Conservation (phyloP, 345 rosid species). For the rapeseed (Brassica napus) region DNA sequence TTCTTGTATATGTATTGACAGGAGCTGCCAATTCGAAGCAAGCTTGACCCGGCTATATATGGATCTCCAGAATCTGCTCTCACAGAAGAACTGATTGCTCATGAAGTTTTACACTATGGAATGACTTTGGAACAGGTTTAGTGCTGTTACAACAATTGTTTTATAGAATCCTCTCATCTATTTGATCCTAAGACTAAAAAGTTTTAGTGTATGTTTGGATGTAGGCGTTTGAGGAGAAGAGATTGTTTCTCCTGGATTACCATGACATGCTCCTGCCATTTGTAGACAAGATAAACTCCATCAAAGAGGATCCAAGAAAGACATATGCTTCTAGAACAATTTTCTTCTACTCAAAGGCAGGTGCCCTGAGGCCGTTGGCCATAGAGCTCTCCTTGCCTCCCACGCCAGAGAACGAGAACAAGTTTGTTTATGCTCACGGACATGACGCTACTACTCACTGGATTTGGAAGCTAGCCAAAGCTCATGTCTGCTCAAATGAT, state of each 20-base stretch:
- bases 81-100: slow-evolving; percentile 63
- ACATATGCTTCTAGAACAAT: slow-evolving; percentile 81
- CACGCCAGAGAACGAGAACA: slow-evolving; percentile 49
- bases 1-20: slow-evolving; percentile 26
- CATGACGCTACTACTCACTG: slow-evolving; percentile 85
- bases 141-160: neutral
- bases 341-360: slow-evolving; percentile 52
- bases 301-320: slow-evolving; percentile 58
- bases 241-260: slow-evolving; percentile 78
- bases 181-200: neutral
- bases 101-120: slow-evolving; percentile 69
- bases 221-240: slow-evolving; percentile 85
- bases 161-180: slow-evolving; percentile 5
- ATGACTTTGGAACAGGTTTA: slow-evolving; percentile 69
- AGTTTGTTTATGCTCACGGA: slow-evolving; percentile 65
- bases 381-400: slow-evolving; percentile 91
- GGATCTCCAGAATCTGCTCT: slow-evolving; percentile 88
- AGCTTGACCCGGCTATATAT: slow-evolving; percentile 71
- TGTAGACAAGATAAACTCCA: slow-evolving; percentile 65
- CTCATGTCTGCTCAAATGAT: slow-evolving; percentile 89
- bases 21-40: slow-evolving; percentile 90
- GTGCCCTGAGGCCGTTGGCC: slow-evolving; percentile 66
- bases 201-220: slow-evolving; percentile 15
- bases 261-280: slow-evolving; percentile 91
- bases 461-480: slow-evolving; percentile 96